Evolutionary conservation across 2,329 filamentous ascomycete species (phyloP).

Genomic region (Sporothrix euskadiensis): DNA sequence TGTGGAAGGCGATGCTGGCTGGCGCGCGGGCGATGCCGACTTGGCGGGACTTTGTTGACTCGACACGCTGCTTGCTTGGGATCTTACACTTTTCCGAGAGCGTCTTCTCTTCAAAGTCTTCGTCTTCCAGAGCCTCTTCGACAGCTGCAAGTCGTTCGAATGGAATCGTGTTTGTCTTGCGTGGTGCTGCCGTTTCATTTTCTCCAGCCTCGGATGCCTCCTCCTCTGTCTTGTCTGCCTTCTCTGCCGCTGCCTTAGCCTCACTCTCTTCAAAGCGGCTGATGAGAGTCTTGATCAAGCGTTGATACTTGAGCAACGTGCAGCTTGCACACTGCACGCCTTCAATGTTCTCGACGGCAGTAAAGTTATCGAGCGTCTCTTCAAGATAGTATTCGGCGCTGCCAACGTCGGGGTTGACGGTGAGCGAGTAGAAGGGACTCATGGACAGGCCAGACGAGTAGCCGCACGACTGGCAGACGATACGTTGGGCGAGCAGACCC

Average conservation of each 20-base stretch:
- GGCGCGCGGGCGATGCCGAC: constrained; percentile 82
- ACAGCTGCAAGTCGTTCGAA: constrained; percentile 63
- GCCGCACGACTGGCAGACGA: constrained; percentile 82
- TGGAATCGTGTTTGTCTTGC: constrained; percentile 47
- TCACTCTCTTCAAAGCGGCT: constrained; percentile 41
- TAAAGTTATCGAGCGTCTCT: constrained; percentile 81
- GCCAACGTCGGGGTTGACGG: constrained; percentile 71
- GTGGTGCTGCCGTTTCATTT: not conserved
- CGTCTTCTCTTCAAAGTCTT: constrained; percentile 74
- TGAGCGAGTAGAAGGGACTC: constrained; percentile 92
- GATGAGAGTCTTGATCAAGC: constrained; percentile 51
- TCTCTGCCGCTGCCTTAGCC: constrained; percentile 39
- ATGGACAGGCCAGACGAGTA: constrained; percentile 85
- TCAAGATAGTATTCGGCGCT: constrained; percentile 67
- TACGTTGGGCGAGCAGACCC: constrained; percentile 81
- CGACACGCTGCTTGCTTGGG: constrained; percentile 61
- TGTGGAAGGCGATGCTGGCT: constrained; percentile 76
- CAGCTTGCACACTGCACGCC: constrained; percentile 92
- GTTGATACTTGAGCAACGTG: constrained; percentile 65
- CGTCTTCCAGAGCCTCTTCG: constrained; percentile 70
- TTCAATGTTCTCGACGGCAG: constrained; percentile 78
- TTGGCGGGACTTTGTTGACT: constrained; percentile 85
- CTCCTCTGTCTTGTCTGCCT: not conserved
- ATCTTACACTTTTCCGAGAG: constrained; percentile 66
- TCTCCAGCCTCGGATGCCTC: not conserved